Evolutionary conservation across 768 basidiomycete species (phyloP), one percentile per base, ranked within the genome.

Genomic region (Tricholoma matsutake): DNA sequence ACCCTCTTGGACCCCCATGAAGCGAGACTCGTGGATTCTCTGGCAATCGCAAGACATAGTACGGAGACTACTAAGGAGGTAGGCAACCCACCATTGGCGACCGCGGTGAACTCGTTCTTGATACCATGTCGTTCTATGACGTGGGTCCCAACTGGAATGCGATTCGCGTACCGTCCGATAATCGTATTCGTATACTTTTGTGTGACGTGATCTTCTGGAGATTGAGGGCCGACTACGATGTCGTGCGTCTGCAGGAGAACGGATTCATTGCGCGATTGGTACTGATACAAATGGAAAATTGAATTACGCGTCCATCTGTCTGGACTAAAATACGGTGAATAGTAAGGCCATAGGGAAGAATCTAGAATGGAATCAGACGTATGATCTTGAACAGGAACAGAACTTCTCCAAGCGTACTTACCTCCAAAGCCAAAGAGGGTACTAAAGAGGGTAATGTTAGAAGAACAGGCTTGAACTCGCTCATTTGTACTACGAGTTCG

Each of bases 101-200:
- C 65, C 3, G 83, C 76, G 4, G 73, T 77, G 54, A 90, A 75
- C 28, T 79, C 71, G 22, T 81, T 79, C 18, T 67, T 74, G 59
- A 84, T 72, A 2, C 81, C 85, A 32, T 85, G 78, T 70, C 83
- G 81, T 69, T 83, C 79, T 18, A 89, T 64, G 22, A 65, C 56
- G 62, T 86, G 80, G 9, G 72, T 76, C 25, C 84, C 84, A n/a
- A 82, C 83, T 1, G 89, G 86, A 56, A 92, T 77, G 34, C 89
- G 81, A 73, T 91, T 91, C 22, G 87, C 78, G 64, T 90, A 91
- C 66, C 89, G 78, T 29, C 90, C 90, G 55, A 91, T 79, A 68
- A 90, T 79, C 9, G 86, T 84, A 73, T 91, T 91, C 51, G 81
- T 85, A 73, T 91, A 91, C 72, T 85, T 87, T 69, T 87, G 81